Evolutionary conservation across 2,329 filamentous ascomycete genomes (phyloP).

Genomic region (Cladosporium sp.): DNA sequence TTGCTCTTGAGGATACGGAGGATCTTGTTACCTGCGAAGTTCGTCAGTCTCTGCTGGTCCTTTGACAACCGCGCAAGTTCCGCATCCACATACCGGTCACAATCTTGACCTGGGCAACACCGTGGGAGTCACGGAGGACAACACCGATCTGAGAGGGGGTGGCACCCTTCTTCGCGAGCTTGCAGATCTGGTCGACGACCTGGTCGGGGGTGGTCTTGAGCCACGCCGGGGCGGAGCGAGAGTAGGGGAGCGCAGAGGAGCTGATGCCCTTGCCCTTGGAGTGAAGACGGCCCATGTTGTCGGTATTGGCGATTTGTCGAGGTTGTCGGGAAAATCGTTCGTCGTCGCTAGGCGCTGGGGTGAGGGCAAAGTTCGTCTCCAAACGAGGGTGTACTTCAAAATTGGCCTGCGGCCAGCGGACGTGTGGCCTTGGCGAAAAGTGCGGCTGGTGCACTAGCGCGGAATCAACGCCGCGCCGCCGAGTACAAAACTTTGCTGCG

Average conservation of each 20-base stretch:
- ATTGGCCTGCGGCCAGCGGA: not conserved
- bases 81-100: slow-evolving; percentile 71
- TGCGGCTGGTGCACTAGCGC: not conserved
- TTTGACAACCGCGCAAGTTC: not conserved
- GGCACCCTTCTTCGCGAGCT: slow-evolving; percentile 97
- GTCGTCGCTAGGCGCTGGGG: slow-evolving; percentile 10
- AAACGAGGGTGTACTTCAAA: not conserved
- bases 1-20: slow-evolving; percentile 96
- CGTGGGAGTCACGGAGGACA: slow-evolving; percentile 95
- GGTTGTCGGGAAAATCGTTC: slow-evolving; percentile 15
- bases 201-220: slow-evolving; percentile 98
- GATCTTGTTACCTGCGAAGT: slow-evolving; percentile 85
- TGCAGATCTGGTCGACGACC: slow-evolving; percentile 98
- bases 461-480: not conserved
- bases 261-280: slow-evolving; percentile 99
- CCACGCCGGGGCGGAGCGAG: slow-evolving; percentile 85
- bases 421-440: slow-evolving; percentile 1
- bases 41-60: slow-evolving; percentile 10
- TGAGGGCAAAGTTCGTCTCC: slow-evolving; percentile 6
- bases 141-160: slow-evolving; percentile 99
- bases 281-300: slow-evolving; percentile 95
- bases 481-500: slow-evolving; percentile 1
- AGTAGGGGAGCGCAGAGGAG: slow-evolving; percentile 92
- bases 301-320: slow-evolving; percentile 26
- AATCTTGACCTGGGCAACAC: slow-evolving; percentile 94